These are phyloP conservation scores for Backusella sp. DNA, from an alignment of 192 early-diverging fungal species.

Conservation along the genomic window DNA sequence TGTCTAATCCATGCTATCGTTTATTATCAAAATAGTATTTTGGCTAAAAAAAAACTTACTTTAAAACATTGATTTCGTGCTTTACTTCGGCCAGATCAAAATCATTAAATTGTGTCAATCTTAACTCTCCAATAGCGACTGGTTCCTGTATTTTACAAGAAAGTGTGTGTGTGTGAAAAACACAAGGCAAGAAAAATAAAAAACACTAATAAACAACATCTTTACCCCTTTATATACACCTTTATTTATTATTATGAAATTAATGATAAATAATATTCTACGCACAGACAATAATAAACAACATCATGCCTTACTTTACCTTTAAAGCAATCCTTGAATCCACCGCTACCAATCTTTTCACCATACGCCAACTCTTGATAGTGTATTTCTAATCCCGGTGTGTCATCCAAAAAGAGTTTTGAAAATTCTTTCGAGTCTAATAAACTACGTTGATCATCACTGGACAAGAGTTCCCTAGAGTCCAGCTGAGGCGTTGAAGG, in stretches of 20 bases:
- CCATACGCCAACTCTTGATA: slow-evolving; percentile 60
- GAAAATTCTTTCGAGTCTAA: slow-evolving; percentile 41
- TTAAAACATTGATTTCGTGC: slow-evolving; percentile 74
- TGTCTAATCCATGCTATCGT: slow-evolving; percentile 39
- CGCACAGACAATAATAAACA: neutral
- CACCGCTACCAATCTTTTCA: slow-evolving; percentile 69
- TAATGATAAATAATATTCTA: slow-evolving; percentile 17
- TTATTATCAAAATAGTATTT: neutral
- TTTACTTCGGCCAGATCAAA: slow-evolving; percentile 68
- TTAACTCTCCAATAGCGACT: slow-evolving; percentile 71
- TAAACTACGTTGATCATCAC: slow-evolving; percentile 17
- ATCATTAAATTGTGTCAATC: slow-evolving; percentile 67
- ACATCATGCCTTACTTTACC: slow-evolving; percentile 44
- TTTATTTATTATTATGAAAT: neutral
- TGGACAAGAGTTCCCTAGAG: slow-evolving; percentile 29
- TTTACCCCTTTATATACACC: slow-evolving; percentile 10
- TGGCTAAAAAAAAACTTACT: slow-evolving; percentile 38
- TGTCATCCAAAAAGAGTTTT: slow-evolving; percentile 43
- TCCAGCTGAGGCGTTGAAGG: slow-evolving; percentile 67
- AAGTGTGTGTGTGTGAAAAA: neutral
- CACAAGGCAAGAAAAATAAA: neutral
- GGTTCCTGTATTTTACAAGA: slow-evolving; percentile 40
- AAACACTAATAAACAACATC: neutral
- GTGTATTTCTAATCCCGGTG: slow-evolving; percentile 55
- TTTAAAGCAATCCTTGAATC: slow-evolving; percentile 76